Evolutionary conservation across 2,329 filamentous ascomycete genomes (phyloP).

Genomic region (Penicillium paneum): DNA sequence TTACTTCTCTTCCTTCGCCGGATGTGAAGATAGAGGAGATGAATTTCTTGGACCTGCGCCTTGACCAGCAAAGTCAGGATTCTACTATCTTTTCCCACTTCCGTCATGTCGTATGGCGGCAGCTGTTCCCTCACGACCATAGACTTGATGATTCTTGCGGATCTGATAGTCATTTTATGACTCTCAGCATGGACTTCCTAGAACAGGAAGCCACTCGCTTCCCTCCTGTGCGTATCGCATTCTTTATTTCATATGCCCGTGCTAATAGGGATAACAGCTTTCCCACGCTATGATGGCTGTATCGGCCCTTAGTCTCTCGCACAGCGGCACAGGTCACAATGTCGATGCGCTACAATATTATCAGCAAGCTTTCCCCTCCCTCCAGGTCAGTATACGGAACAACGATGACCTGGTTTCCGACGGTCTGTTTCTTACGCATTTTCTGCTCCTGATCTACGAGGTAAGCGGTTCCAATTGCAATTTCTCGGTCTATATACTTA

Average conservation of each 20-base stretch:
- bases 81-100: conserved; percentile 40
- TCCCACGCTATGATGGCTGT: conserved; percentile 58
- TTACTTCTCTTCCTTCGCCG: conserved; percentile 24
- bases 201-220: conserved; percentile 50
- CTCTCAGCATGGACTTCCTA: conserved; percentile 43
- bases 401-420: conserved; percentile 54
- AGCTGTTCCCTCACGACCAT: conserved; percentile 34
- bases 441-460: conserved; percentile 57
- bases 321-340: conserved; percentile 45
- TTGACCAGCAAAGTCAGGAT: conserved; percentile 30
- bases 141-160: conserved; percentile 19
- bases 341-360: conserved; percentile 55
- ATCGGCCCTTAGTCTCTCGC: conserved; percentile 52
- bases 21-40: conserved; percentile 22
- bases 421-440: conserved; percentile 56
- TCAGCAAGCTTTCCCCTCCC: conserved; percentile 50
- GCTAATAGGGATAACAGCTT: conserved; percentile 39
- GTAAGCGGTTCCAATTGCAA: conserved; percentile 31
- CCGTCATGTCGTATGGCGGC: conserved; percentile 41
- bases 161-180: conserved; percentile 19
- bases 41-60: conserved; percentile 16
- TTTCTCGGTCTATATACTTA: conserved; percentile 13
- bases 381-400: conserved; percentile 46
- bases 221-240: conserved; percentile 46
- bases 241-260: conserved; percentile 6